Evolutionary conservation across 305 asterid genomes (phyloP), one percentile per base, ranked within the genome.

Genomic region (Fraxinus latifolia): DNA sequence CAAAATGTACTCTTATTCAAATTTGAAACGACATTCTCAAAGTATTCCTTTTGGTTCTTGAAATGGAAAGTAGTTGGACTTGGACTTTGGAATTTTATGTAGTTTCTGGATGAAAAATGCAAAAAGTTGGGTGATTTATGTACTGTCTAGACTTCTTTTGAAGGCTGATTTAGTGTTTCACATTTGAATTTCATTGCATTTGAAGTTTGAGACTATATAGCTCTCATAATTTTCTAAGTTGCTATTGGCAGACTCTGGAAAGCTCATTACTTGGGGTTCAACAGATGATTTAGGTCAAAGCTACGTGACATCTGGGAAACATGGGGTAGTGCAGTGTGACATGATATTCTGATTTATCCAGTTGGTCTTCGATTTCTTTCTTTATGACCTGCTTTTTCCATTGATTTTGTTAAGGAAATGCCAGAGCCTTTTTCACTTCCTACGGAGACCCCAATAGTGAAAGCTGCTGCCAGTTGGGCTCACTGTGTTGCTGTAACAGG

Each of bases 391-490:
- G 47, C 74, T 81, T 76, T 85, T 83, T 84, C 76, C 79, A 76
- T 84, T 89, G 86, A 75, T 84, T 29, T 87, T 90, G 85, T 89
- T 83, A 87, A 96, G 99, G 99, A 96, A 92, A 88, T 88, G 82
- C 98, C 99, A 87, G 98, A 92, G 97, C 98, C 98, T 86, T 96
- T 94, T 84, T 96, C 98, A 81, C 98, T 96, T 79, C 98, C 97
- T 34, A 67, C 83, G 23, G 97, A 92, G 85, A 90, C 86, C 82
- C 79, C 89, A 23, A 81, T 93, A 47, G 87, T 88, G 72, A 89
- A 83, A 83, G 98, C 97, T 74, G 95, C 95, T 39, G 95, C 98
- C 27, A 94, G 99, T 81, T 96, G 99, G 98, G 98, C 99, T 2
- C 97, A 94, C 77, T 96, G 99, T 77, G 92, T 84, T 84, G 91